Evolutionary conservation across 2,329 filamentous ascomycete species (phyloP).

Genomic region (Thermothelomyces thermophilus): DNA sequence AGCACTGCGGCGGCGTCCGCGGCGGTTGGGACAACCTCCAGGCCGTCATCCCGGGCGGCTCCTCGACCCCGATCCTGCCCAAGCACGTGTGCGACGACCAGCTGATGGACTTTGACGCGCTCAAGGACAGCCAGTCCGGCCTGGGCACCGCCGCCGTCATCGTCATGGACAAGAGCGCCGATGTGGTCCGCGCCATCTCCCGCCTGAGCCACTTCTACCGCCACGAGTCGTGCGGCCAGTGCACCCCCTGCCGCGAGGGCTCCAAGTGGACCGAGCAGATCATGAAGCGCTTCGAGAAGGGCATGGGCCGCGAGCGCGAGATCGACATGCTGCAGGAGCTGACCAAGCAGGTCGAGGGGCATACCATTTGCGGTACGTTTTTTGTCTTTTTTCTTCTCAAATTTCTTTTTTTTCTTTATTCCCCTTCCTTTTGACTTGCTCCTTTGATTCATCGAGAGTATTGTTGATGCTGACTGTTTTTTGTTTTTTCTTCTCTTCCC

Average conservation of each 20-base stretch:
- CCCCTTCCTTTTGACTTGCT: too few species aligned
- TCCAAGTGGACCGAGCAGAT: constrained; percentile 99
- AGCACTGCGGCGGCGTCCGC: constrained; percentile 93
- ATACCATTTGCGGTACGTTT: constrained; percentile 87
- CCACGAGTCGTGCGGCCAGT: constrained; percentile 97
- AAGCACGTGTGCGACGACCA: constrained; percentile 88
- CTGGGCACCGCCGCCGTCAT: constrained; percentile 96
- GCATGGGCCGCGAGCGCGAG: constrained; percentile 79
- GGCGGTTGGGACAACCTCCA: constrained; percentile 98
- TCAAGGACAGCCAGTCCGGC: constrained; percentile 97
- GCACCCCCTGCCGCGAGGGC: constrained; percentile 97
- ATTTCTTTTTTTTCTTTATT: background rate
- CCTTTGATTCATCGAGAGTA: too few species aligned
- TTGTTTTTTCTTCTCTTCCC: background rate
- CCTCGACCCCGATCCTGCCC: constrained; percentile 91
- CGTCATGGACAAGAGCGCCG: constrained; percentile 97
- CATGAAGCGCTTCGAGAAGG: constrained; percentile 93
- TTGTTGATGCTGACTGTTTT: too few species aligned
- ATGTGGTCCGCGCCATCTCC: constrained; percentile 89
- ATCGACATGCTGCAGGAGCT: constrained; percentile 99
- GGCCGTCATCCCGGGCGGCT: constrained; percentile 91
- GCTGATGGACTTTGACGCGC: constrained; percentile 96
- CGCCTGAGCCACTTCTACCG: constrained; percentile 95
- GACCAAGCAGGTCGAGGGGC: constrained; percentile 98
- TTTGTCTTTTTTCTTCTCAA: background rate